Evolutionary conservation across 1,139 yeast species (phyloP).

Genomic region (Candida anutae): DNA sequence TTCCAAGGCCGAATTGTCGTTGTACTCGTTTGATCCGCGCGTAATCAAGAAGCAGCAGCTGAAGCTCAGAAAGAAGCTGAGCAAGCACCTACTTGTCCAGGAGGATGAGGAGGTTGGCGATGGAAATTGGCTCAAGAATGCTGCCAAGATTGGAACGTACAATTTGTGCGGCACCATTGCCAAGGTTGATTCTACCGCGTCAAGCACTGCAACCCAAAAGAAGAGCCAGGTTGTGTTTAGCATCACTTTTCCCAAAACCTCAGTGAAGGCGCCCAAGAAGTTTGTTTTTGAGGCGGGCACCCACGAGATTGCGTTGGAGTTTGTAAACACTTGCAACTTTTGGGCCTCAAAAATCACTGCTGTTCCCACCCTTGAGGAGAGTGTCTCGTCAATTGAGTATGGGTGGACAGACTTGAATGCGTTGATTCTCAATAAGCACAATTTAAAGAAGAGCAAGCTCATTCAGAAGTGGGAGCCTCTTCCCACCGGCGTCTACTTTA

Average conservation of each 20-base stretch:
- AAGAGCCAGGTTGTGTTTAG: constrained; percentile 22
- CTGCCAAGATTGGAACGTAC: constrained; percentile 40
- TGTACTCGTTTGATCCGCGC: constrained; percentile 46
- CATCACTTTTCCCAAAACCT: constrained; percentile 29
- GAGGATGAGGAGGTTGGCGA: constrained; percentile 41
- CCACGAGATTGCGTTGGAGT: constrained; percentile 60
- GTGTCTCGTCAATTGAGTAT: constrained; percentile 69
- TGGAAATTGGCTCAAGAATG: constrained; percentile 60
- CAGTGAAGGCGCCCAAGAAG: constrained; percentile 28
- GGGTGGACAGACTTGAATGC: constrained; percentile 64
- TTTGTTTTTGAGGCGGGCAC: constrained; percentile 56
- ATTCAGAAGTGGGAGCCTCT: constrained; percentile 37
- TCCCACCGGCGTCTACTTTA: constrained; percentile 36
- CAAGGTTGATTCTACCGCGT: constrained; percentile 21
- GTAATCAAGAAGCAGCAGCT: constrained; percentile 35
- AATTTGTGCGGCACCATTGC: constrained; percentile 46
- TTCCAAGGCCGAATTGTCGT: constrained; percentile 48
- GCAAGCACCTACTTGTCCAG: constrained; percentile 9
- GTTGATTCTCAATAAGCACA: constrained; percentile 19
- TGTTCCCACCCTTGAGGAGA: constrained; percentile 55
- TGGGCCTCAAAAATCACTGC: constrained; percentile 87
- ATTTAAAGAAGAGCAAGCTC: constrained; percentile 27
- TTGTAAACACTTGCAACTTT: constrained; percentile 72
- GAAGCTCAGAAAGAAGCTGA: constrained; percentile 23
- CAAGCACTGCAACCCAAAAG: constrained; percentile 5